phyloP scores from a whole-genome alignment of 495 filamentous ascomycete genomes.

The Penicillium diatomitis region DNA sequence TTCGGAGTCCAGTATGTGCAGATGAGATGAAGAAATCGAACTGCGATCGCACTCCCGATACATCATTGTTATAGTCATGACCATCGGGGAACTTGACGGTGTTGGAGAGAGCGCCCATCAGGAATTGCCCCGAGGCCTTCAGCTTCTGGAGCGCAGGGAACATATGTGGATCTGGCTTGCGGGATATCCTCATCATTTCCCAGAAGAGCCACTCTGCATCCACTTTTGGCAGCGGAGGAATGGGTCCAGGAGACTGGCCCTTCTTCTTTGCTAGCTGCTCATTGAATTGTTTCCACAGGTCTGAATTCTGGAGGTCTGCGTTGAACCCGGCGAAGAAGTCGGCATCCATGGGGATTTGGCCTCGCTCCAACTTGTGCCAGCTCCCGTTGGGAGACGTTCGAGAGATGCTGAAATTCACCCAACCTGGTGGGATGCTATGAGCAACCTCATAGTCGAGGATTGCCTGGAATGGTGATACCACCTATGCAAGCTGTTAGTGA shows the following conservation, averaged over 20 bases:
- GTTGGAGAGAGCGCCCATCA: conserved; percentile 79
- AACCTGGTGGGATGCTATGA: conserved; percentile 70
- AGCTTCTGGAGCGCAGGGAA: conserved; percentile 70
- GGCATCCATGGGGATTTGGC: conserved; percentile 60
- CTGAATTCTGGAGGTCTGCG: conserved; percentile 54
- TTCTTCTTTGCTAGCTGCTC: conserved; percentile 26
- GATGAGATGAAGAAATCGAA: conserved; percentile 81
- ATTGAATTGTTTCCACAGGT: conserved; percentile 58
- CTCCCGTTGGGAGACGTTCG: conserved; percentile 65
- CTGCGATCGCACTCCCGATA: conserved; percentile 42
- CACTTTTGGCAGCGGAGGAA: conserved; percentile 60
- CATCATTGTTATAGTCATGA: conserved; percentile 45
- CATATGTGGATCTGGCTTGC: conserved; percentile 74
- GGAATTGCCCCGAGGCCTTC: conserved; percentile 50
- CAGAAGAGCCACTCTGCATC: conserved; percentile 79
- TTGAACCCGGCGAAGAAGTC: conserved; percentile 73
- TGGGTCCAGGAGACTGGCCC: conserved; percentile 15
- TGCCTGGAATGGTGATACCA: conserved; percentile 82
- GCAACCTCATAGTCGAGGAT: conserved; percentile 81
- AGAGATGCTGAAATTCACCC: conserved; percentile 85
- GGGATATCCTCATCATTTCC: conserved; percentile 78
- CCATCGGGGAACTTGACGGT: conserved; percentile 71
- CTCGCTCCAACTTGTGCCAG: conserved; percentile 79
- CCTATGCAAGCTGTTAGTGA: conserved; percentile 36
- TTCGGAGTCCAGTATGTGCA: conserved; percentile 80